Percentiles rank a stretch among this genome's conserved stretches.
Conservation (phyloP, 805 yeast genomes). For the Metschnikowia chrysomelidarum region DNA sequence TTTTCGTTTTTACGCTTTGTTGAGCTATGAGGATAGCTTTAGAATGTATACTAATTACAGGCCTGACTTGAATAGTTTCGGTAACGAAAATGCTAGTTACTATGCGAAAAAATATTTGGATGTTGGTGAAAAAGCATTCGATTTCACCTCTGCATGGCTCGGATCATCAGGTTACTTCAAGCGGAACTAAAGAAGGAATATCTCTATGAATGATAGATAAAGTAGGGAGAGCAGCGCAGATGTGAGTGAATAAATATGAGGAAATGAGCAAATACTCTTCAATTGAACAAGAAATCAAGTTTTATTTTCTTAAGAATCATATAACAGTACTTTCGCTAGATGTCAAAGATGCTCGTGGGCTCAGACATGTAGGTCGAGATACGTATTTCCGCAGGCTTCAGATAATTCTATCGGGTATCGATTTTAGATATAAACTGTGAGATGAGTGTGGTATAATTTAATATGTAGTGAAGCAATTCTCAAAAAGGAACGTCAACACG, state of each 20-base stretch:
- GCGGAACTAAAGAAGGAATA: conserved; percentile 42
- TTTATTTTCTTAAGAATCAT: no score
- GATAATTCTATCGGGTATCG: no score
- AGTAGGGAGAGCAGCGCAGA: background rate
- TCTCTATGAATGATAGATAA: conserved; percentile 1
- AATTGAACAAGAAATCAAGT: no score
- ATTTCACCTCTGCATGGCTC: conserved; percentile 66
- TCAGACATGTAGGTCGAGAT: no score
- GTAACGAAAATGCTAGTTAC: conserved; percentile 43
- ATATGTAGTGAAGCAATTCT: no score
- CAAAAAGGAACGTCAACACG: no score
- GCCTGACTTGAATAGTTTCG: conserved; percentile 50
- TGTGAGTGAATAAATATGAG: background rate
- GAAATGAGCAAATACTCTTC: background rate
- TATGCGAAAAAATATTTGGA: conserved; percentile 68
- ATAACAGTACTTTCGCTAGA: no score
- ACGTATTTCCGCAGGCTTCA: no score
- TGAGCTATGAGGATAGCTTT: no score
- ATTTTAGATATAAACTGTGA: background rate
- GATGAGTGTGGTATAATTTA: conserved; percentile 8
- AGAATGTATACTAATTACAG: conserved; percentile 17
- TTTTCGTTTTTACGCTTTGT: background rate
- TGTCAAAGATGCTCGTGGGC: no score
- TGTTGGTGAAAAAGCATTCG: conserved; percentile 82
- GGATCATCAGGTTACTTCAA: conserved; percentile 72